phyloP scores from a whole-genome alignment of 108 stramenopile genomes.

The Skeletonema potamos region DNA sequence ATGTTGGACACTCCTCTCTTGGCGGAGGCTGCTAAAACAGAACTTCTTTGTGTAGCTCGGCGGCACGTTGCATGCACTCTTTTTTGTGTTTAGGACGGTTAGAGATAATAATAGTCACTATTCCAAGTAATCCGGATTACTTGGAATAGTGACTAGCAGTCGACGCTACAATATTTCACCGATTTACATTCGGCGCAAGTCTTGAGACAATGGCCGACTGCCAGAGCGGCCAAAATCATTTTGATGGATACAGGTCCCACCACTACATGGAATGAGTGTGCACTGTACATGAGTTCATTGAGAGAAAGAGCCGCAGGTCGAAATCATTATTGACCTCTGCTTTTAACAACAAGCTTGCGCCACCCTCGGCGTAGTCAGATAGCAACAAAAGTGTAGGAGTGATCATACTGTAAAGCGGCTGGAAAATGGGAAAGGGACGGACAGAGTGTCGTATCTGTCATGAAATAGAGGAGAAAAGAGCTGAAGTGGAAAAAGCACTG shows the following conservation, averaged over 20 bases:
- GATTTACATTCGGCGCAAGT: neutral
- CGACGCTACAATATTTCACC: neutral
- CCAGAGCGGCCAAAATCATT: conserved; percentile 72
- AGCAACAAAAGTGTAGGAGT: too few relatives aligned
- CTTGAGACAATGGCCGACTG: conserved; percentile 1
- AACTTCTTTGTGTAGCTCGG: neutral
- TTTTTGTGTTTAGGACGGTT: conserved; percentile 25
- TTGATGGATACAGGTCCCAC: conserved; percentile 63
- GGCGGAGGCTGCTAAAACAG: conserved; percentile 21
- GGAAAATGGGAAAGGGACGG: too few relatives aligned
- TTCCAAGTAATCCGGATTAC: too few relatives aligned
- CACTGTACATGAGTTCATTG: conserved; percentile 73
- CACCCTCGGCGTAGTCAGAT: too few relatives aligned
- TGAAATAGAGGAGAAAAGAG: too few relatives aligned
- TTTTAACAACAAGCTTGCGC: too few relatives aligned
- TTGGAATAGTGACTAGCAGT: conserved; percentile 2
- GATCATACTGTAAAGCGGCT: too few relatives aligned
- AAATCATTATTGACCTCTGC: too few relatives aligned
- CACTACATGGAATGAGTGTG: conserved; percentile 69
- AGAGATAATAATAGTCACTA: too few relatives aligned
- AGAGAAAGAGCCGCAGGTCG: conserved; percentile 50
- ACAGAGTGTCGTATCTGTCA: too few relatives aligned
- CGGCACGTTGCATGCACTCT: conserved; percentile 20
- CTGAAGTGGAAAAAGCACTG: too few relatives aligned
- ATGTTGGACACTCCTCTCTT: conserved; percentile 16